phyloP scores from a whole-genome alignment of 129 eudicot genomes.

The Calendula officinalis region DNA sequence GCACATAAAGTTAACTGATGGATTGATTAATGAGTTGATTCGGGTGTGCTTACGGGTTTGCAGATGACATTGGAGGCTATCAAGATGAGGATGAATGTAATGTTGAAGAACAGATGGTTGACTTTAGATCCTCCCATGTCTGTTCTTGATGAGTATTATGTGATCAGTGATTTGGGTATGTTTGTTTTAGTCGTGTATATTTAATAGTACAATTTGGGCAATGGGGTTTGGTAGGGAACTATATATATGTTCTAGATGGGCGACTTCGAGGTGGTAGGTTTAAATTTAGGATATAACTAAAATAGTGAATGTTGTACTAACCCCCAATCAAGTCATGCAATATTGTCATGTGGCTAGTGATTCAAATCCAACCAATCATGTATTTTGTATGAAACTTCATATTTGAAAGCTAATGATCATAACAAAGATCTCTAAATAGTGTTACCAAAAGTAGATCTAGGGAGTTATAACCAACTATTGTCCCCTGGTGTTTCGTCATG shows the following conservation, averaged over 20 bases:
- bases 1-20: background rate
- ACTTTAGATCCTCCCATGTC: conserved; percentile 24
- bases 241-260: conserved; percentile 9
- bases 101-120: conserved; percentile 24
- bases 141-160: conserved; percentile 18
- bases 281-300: too few species aligned
- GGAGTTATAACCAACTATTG: too few species aligned
- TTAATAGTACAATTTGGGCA: conserved; percentile 3
- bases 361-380: too few species aligned
- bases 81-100: conserved; percentile 24
- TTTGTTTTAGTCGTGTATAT: background rate
- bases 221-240: conserved; percentile 32
- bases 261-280: background rate
- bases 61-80: conserved; percentile 15
- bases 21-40: background rate
- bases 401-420: too few species aligned
- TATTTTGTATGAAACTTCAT: too few species aligned
- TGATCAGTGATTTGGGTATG: conserved; percentile 8
- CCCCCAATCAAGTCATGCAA: too few species aligned
- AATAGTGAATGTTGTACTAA: too few species aligned
- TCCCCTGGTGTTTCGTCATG: too few species aligned
- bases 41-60: conserved; percentile 28
- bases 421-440: too few species aligned
- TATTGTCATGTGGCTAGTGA: too few species aligned
- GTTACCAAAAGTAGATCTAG: too few species aligned